Percentiles rank a stretch among this genome's conserved stretches.
These are phyloP conservation scores for Stagonosporopsis cucurbitacearum DNA, from an alignment of 2,329 filamentous ascomycete genomes.

Conservation along the genomic window DNA sequence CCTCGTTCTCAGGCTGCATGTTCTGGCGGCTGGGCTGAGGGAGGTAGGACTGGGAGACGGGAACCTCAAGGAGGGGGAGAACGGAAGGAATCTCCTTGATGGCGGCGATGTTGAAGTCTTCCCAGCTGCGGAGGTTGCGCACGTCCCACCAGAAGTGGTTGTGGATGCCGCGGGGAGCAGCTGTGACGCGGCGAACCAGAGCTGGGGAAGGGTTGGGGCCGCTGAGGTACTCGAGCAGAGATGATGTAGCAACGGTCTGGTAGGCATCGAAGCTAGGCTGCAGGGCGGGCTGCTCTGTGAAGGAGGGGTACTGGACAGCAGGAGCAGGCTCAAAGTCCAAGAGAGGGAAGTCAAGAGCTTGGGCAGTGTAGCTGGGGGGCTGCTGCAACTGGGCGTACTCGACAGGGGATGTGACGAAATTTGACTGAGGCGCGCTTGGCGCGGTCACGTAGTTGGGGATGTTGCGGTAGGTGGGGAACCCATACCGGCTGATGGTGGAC, in stretches of 20 bases:
- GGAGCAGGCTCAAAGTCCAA: constrained; percentile 47
- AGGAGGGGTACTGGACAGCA: constrained; percentile 54
- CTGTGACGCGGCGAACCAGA: constrained; percentile 79
- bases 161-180: constrained; percentile 70
- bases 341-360: constrained; percentile 44
- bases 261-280: constrained; percentile 46
- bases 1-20: constrained; percentile 78
- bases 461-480: constrained; percentile 84
- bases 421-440: constrained; percentile 41
- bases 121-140: constrained; percentile 84
- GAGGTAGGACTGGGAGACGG: constrained; percentile 68
- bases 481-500: constrained; percentile 70
- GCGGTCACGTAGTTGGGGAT: constrained; percentile 65
- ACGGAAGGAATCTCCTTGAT: constrained; percentile 77
- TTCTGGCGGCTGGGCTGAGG: constrained; percentile 63
- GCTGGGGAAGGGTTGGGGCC: constrained; percentile 80
- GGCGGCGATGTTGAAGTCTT: constrained; percentile 74
- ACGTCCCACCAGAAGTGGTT: constrained; percentile 97
- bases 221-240: constrained; percentile 79
- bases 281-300: constrained; percentile 47
- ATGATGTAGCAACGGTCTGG: constrained; percentile 61
- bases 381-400: constrained; percentile 43
- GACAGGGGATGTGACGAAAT: constrained; percentile 50
- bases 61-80: constrained; percentile 68
- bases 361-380: constrained; percentile 40